Conservation (phyloP, 225 moss, liverwort and hornwort species). For the Thuidium tamariscinum region DNA sequence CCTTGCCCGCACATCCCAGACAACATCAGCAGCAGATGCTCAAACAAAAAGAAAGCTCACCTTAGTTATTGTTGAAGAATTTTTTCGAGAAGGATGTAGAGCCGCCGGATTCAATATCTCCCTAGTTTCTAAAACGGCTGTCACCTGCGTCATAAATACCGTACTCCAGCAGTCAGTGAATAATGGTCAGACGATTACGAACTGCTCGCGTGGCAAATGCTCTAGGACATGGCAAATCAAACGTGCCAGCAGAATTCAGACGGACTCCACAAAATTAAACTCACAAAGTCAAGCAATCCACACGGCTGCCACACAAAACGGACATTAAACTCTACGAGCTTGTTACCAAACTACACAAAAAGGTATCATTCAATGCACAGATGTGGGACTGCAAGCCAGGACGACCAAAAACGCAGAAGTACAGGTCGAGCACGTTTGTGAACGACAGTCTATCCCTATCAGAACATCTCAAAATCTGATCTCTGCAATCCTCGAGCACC, state of each 20-base stretch:
- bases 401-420: neutral
- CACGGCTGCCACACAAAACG: neutral
- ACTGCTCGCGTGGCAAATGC: neutral
- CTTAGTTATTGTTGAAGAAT: slow-evolving; percentile 79
- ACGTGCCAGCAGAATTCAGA: neutral
- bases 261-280: neutral
- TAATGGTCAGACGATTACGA: neutral
- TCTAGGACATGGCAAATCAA: neutral
- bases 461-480: neutral
- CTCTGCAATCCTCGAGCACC: too few relatives aligned
- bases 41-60: neutral
- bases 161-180: neutral
- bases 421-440: neutral
- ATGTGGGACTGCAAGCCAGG: too few relatives aligned
- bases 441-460: neutral
- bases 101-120: slow-evolving; percentile 77
- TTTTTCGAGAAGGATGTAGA: slow-evolving; percentile 85
- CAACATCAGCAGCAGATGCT: neutral
- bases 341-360: neutral
- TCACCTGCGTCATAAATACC: slow-evolving; percentile 36
- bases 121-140: slow-evolving; percentile 75
- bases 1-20: neutral
- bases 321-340: neutral
- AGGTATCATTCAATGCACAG: too few relatives aligned
- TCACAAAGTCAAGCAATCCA: too few relatives aligned